phyloP scores from a whole-genome alignment of 345 rosid genomes.

The Gossypium sturtianum region DNA sequence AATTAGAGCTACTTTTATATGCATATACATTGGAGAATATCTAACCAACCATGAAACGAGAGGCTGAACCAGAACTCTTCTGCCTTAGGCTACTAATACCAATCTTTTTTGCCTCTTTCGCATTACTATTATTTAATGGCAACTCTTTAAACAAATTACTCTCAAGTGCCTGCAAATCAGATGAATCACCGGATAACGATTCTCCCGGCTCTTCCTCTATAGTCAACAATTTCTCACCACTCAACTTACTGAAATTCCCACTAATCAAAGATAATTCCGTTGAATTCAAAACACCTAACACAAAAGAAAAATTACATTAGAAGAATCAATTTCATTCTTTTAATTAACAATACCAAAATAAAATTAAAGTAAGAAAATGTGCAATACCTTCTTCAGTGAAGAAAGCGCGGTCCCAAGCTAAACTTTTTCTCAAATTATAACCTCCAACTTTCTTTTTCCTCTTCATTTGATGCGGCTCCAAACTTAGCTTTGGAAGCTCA shows the following conservation, averaged over 20 bases:
- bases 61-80: slow-evolving; percentile 28
- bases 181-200: slow-evolving; percentile 32
- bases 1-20: not conserved
- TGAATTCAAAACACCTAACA: slow-evolving; percentile 7
- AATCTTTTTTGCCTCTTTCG: slow-evolving; percentile 27
- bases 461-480: slow-evolving; percentile 80
- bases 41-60: slow-evolving; percentile 41
- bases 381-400: slow-evolving; percentile 79
- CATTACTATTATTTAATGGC: slow-evolving; percentile 31
- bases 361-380: slow-evolving; percentile 18
- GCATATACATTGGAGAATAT: slow-evolving; percentile 9
- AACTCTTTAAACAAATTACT: slow-evolving; percentile 42
- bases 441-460: slow-evolving; percentile 80
- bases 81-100: slow-evolving; percentile 15
- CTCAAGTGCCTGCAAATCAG: slow-evolving; percentile 36
- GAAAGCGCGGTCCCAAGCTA: slow-evolving; percentile 89
- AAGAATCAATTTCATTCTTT: not conserved
- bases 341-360: not conserved
- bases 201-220: slow-evolving; percentile 58
- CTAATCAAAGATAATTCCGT: slow-evolving; percentile 65
- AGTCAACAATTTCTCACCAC: slow-evolving; percentile 41
- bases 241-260: slow-evolving; percentile 31
- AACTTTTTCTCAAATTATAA: slow-evolving; percentile 76
- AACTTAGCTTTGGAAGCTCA: slow-evolving; percentile 43
- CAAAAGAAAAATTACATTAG: not conserved